Evolutionary conservation across 176 grass and related monocot species (phyloP).

Genomic region (Stipa capillata): DNA sequence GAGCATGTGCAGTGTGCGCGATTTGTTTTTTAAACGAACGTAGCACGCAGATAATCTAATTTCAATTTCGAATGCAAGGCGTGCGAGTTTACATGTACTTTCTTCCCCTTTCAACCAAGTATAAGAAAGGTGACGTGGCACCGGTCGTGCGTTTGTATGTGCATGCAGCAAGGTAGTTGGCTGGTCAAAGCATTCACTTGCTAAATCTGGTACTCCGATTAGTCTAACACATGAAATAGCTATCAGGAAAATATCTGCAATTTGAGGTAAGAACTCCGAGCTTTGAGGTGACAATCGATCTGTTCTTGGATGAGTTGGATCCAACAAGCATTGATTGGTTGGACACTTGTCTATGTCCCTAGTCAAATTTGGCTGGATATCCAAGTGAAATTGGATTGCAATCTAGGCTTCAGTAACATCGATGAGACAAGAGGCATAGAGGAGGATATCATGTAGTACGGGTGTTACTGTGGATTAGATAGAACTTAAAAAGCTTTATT

Average conservation of each 20-base stretch:
- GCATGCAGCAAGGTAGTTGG: not conserved
- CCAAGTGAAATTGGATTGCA: not conserved
- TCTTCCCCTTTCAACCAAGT: too few species aligned
- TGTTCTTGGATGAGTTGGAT: not conserved
- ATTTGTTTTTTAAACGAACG: not conserved
- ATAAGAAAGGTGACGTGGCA: conserved; percentile 7
- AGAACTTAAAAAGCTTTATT: too few species aligned
- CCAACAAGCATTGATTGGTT: not conserved
- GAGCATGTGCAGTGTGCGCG: not conserved
- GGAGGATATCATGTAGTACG: too few species aligned
- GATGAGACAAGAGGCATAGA: not conserved
- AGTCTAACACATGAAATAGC: not conserved
- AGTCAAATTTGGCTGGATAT: not conserved
- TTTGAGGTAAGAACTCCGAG: not conserved
- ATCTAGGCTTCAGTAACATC: not conserved
- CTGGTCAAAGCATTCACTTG: conserved; percentile 13
- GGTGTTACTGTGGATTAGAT: too few species aligned
- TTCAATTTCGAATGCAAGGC: not conserved
- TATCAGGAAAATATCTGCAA: not conserved
- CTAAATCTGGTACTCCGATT: not conserved
- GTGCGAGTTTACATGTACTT: too few species aligned
- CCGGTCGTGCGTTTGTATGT: not conserved
- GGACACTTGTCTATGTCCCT: not conserved
- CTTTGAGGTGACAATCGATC: not conserved
- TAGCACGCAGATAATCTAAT: not conserved